These are phyloP conservation scores for Croton laevigatus DNA, from an alignment of 441 rosid species.

Conservation along the genomic window DNA sequence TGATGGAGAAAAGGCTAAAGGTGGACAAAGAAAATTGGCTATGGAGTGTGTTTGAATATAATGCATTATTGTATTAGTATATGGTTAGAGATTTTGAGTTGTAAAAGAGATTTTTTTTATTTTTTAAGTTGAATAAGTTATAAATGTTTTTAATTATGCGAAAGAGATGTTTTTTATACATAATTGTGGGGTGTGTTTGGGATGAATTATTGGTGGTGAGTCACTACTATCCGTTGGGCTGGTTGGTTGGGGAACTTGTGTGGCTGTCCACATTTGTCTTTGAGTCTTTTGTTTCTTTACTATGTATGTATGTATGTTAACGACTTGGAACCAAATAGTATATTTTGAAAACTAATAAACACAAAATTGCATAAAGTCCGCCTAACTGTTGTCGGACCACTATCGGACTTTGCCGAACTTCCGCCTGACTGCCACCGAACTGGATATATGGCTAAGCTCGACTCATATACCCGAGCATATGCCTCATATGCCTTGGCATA, in stretches of 20 bases:
- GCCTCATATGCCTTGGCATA: no score
- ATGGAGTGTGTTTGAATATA: conserved; percentile 16
- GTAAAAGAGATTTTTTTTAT: neutral
- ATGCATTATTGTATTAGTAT: conserved; percentile 13
- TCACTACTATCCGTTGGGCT: neutral
- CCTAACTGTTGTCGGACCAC: no score
- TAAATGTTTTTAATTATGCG: neutral
- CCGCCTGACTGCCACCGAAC: no score
- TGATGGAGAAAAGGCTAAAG: conserved; percentile 15
- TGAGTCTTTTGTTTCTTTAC: conserved; percentile 2
- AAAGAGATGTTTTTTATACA: conserved; percentile 1
- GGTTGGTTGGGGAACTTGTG: conserved; percentile 27
- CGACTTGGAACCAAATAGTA: no score
- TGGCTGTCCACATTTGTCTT: conserved; percentile 25
- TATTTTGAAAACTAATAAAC: no score
- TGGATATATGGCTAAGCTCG: no score
- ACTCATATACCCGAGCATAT: no score
- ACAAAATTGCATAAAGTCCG: no score
- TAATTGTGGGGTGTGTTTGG: conserved; percentile 9
- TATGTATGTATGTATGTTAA: no score
- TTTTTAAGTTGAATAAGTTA: no score
- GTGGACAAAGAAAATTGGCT: neutral
- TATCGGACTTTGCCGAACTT: no score
- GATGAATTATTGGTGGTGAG: conserved; percentile 23
- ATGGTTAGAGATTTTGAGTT: conserved; percentile 2